Evolutionary conservation across 495 filamentous ascomycete genomes (phyloP).

Genomic region (Mytilinidion resinicola): DNA sequence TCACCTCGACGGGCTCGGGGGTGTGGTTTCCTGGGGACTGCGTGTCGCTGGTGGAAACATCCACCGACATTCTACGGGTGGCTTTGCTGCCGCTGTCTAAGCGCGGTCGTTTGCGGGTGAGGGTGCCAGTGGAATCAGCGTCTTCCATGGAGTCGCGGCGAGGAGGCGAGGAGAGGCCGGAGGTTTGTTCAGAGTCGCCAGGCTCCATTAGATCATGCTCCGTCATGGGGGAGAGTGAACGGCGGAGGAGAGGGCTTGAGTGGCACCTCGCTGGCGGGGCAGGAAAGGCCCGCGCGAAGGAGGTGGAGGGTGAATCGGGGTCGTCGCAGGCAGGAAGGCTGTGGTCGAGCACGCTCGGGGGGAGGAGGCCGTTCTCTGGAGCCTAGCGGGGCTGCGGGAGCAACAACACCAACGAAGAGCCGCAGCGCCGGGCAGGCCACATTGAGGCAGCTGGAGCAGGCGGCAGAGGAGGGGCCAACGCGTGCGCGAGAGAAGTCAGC

Average conservation of each 20-base stretch:
- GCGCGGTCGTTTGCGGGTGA: constrained; percentile 57
- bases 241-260: background rate
- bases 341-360: background rate
- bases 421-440: too few relatives aligned
- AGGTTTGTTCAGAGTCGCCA: constrained; percentile 10
- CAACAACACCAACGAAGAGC: too few relatives aligned
- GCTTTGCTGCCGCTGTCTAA: constrained; percentile 51
- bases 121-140: constrained; percentile 39
- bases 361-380: background rate
- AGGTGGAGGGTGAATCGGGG: background rate
- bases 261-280: background rate
- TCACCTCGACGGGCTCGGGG: constrained; percentile 42
- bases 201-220: constrained; percentile 27
- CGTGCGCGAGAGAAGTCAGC: too few relatives aligned
- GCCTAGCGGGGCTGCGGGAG: too few relatives aligned
- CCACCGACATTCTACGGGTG: constrained; percentile 40
- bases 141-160: constrained; percentile 52
- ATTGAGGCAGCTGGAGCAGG: too few relatives aligned
- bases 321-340: background rate
- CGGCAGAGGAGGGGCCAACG: too few relatives aligned
- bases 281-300: background rate
- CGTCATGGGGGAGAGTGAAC: constrained; percentile 6
- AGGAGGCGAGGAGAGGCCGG: constrained; percentile 26
- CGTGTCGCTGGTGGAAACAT: constrained; percentile 19
- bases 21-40: constrained; percentile 27